Conservation (phyloP, 176 grass and related monocot genomes). For the Zea luxurians region DNA sequence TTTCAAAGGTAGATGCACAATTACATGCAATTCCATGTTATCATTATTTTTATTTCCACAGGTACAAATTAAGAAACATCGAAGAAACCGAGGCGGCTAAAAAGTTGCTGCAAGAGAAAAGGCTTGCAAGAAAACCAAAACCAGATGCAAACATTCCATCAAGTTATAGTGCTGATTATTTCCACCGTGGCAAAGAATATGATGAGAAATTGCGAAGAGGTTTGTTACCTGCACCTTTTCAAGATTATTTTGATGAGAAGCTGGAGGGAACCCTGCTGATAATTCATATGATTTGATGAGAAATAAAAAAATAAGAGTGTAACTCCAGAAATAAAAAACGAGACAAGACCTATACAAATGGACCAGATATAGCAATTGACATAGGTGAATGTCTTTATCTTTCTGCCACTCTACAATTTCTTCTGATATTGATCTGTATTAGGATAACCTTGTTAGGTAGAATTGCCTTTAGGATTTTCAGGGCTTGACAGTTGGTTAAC, state of each 20-base stretch:
- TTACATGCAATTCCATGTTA: conserved; percentile 20
- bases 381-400: neutral
- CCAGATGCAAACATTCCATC: conserved; percentile 84
- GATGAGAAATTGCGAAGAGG: conserved; percentile 88
- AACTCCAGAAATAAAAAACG: conserved; percentile 9
- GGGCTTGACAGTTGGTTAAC: neutral
- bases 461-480: neutral
- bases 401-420: neutral
- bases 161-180: conserved; percentile 92
- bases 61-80: conserved; percentile 92
- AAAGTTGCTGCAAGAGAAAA: conserved; percentile 92
- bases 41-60: conserved; percentile 36
- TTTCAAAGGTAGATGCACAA: neutral
- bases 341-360: neutral
- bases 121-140: conserved; percentile 77
- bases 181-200: conserved; percentile 90
- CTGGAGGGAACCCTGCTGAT: neutral
- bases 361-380: neutral
- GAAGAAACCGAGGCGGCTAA: conserved; percentile 99
- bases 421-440: neutral
- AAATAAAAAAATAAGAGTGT: neutral
- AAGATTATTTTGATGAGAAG: neutral
- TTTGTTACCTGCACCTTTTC: conserved; percentile 40
- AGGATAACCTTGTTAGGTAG: neutral
- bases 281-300: neutral